These are phyloP conservation scores for Venturia pyrina DNA, from an alignment of 2,329 filamentous ascomycete genomes.

Conservation along the genomic window DNA sequence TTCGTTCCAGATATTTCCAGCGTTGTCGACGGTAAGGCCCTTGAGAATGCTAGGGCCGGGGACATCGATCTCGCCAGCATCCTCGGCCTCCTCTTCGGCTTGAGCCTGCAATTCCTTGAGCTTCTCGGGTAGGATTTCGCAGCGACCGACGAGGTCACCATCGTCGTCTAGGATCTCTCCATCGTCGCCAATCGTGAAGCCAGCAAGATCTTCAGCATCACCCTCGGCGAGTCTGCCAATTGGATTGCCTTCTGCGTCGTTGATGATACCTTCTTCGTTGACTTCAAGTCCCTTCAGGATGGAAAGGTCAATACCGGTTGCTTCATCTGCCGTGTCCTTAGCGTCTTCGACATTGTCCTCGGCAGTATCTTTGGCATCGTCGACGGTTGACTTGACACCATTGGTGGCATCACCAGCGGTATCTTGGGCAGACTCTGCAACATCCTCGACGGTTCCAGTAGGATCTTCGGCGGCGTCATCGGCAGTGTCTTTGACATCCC, in stretches of 20 bases:
- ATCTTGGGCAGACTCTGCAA: conserved; percentile 20
- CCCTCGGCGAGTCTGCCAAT: conserved; percentile 42
- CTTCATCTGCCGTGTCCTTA: conserved; percentile 18
- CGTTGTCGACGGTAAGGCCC: conserved; percentile 36
- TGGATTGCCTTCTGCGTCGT: conserved; percentile 39
- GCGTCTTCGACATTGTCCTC: conserved; percentile 22
- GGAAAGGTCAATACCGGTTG: conserved; percentile 26
- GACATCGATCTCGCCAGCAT: conserved; percentile 24
- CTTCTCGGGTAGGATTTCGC: conserved; percentile 38
- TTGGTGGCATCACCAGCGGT: conserved; percentile 16
- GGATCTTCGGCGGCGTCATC: conserved; percentile 19
- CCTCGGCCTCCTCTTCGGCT: conserved; percentile 25
- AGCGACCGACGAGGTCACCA: conserved; percentile 44
- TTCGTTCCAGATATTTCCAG: conserved; percentile 39
- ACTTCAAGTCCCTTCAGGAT: conserved; percentile 42
- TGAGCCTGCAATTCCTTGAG: conserved; percentile 32
- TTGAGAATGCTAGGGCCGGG: conserved; percentile 38
- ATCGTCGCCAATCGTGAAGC: conserved; percentile 42
- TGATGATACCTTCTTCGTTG: conserved; percentile 43
- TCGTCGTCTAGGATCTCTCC: conserved; percentile 47
- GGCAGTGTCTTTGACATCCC: conserved; percentile 21
- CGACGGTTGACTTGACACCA: conserved; percentile 14
- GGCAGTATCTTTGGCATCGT: conserved; percentile 18
- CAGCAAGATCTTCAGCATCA: conserved; percentile 42
- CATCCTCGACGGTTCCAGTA: conserved; percentile 20